Evolutionary conservation across 257 asterid genomes (phyloP).

Genomic region (Solanum arcanum): DNA sequence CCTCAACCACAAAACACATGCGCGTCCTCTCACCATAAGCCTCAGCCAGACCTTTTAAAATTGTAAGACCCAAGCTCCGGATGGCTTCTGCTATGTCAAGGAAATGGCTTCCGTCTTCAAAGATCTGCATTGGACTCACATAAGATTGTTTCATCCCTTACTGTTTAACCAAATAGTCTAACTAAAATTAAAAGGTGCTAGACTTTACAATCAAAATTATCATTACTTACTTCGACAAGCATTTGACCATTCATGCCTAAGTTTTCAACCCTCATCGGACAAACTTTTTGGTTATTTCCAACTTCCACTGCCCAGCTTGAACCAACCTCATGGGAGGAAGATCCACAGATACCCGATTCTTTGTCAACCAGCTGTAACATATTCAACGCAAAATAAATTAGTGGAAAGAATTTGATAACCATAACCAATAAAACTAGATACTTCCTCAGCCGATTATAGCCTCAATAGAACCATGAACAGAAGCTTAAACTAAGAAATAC

Average conservation of each 20-base stretch:
- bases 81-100: conserved; percentile 80
- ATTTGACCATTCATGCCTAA: conserved; percentile 70
- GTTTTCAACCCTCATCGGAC: conserved; percentile 88
- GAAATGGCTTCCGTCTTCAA: conserved; percentile 62
- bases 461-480: neutral
- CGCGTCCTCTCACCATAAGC: conserved; percentile 54
- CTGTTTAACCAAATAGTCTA: neutral
- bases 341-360: conserved; percentile 44
- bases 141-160: neutral
- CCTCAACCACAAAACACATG: conserved; percentile 95
- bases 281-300: conserved; percentile 62
- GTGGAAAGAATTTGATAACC: neutral
- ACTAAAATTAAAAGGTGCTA: neutral
- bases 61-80: conserved; percentile 71
- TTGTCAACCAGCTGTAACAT: conserved; percentile 65
- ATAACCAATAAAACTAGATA: neutral
- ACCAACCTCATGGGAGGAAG: conserved; percentile 63
- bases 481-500: neutral
- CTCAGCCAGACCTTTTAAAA: conserved; percentile 78
- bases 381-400: neutral
- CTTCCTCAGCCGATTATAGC: neutral
- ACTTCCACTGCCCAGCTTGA: conserved; percentile 99
- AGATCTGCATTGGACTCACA: neutral
- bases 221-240: conserved; percentile 66
- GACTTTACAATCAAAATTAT: neutral